Evolutionary conservation across 2,329 filamentous ascomycete species (phyloP).

Genomic region (Colletotrichum sp.): DNA sequence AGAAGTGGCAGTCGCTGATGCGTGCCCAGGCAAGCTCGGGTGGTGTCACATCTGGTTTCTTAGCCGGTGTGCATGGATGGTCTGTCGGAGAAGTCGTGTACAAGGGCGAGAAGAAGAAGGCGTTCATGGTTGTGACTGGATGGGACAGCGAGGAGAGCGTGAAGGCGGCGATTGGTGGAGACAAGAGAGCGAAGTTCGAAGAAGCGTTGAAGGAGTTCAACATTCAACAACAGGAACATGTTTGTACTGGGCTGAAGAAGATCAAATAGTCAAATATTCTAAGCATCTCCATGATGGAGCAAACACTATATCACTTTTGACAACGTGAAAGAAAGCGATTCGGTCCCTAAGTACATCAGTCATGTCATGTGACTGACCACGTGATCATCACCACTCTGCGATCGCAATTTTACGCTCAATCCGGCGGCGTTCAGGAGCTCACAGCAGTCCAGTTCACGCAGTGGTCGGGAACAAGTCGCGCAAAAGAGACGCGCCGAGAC

Average conservation of each 20-base stretch:
- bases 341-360: accelerated
- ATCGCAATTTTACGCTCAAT: neutral
- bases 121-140: neutral
- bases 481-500: neutral
- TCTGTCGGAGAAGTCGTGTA: neutral
- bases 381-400: neutral
- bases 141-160: neutral
- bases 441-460: neutral
- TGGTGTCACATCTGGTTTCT: neutral
- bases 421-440: neutral
- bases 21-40: neutral
- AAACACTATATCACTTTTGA: neutral
- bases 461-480: neutral
- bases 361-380: neutral
- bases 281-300: accelerated
- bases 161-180: neutral
- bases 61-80: neutral
- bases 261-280: neutral
- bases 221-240: neutral
- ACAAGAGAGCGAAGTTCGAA: neutral
- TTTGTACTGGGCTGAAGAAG: neutral
- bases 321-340: neutral
- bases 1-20: neutral
- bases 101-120: neutral
- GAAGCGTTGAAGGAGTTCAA: neutral